Base-by-base conservation (phyloP, 139 green algal species). In the Picochlorum sp. region DNA sequence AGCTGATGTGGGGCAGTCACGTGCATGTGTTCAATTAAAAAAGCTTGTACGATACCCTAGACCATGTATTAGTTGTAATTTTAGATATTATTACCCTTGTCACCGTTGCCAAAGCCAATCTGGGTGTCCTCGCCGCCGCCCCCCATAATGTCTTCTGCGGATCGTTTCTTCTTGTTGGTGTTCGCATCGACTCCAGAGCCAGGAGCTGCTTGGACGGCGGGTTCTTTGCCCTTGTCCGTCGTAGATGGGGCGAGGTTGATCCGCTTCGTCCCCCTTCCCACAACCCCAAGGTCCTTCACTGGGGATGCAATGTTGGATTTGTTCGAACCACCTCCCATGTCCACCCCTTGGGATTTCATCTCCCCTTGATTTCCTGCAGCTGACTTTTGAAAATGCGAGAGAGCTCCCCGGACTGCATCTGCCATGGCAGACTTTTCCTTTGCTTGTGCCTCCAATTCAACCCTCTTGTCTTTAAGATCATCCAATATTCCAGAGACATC, bases 231-330 rank as follows among this genome's bases (percentile, higher is more conserved):
- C 2, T 58, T 23, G 11, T n/a, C 56, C 13, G 65, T 6, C 44
- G 62, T 37, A n/a, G 64, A 44, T 0, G 76, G 68, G 30, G 68
- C 60, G 26, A 83, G 69, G 37, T 76, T 69, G 62, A 85, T 77
- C 61, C 81, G 77, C 76, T 80, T 84, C 44, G 67, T 82, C 26
- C 78, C 78, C 6, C 75, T 69, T 21, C 78, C 78, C 20, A 84
- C 75, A 20, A 83, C 68, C 0, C 78, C 78, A 55, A 84, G 57
- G 54, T 84, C 60, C 34, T 67, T 47, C 44, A 82, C 71, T 11
- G 67, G 10, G 1, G 63, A 60, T 24, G 47, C 6, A 3, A 41
- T 14, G 16, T 9, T 37, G 11, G 51, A 16, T 18, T 51, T 8
- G 16, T 47, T 23, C 1, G 37, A 23, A 3, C 23, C 31, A 34